Conservation (phyloP, 1,284 basidiomycete species). For the Athelia sp. region DNA sequence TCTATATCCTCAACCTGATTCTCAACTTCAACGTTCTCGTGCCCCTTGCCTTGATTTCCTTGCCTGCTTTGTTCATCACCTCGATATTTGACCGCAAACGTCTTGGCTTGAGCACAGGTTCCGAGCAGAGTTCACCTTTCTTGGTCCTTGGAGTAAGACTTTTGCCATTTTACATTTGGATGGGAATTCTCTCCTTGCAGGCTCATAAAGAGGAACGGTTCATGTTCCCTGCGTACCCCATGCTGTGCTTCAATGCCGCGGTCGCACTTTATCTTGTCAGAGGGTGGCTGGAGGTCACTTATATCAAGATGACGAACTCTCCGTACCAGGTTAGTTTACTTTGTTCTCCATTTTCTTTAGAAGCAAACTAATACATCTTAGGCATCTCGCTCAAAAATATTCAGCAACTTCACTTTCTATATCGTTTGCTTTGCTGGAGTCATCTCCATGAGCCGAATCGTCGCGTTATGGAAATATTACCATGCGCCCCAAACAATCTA, state of each 20-base stretch:
- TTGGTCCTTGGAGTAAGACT: conserved; percentile 73
- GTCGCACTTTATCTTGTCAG: conserved; percentile 78
- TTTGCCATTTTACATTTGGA: conserved; percentile 87
- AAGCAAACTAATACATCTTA: conserved; percentile 22
- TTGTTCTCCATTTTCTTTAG: background rate
- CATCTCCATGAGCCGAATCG: conserved; percentile 74
- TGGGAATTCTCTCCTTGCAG: conserved; percentile 74
- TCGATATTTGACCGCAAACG: conserved; percentile 73
- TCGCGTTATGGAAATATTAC: conserved; percentile 86
- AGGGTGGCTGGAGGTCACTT: conserved; percentile 82
- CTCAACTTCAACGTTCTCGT: conserved; percentile 92
- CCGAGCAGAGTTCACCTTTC: conserved; percentile 72
- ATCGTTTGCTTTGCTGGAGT: conserved; percentile 61
- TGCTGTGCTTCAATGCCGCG: conserved; percentile 93
- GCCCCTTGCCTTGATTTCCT: conserved; percentile 73
- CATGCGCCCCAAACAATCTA: conserved; percentile 82
- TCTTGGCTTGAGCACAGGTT: conserved; percentile 56
- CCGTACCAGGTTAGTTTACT: conserved; percentile 70
- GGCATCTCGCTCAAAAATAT: conserved; percentile 75
- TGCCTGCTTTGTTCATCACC: conserved; percentile 80
- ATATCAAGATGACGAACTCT: conserved; percentile 72
- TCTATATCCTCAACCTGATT: conserved; percentile 81
- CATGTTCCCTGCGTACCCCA: conserved; percentile 92
- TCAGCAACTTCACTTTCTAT: conserved; percentile 71
- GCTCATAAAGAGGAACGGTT: conserved; percentile 98